Percentiles rank a stretch among this genome's conserved stretches.
These are phyloP conservation scores for Xylaria sp. DNA, from an alignment of 2,329 filamentous ascomycete genomes.

Conservation along the genomic window DNA sequence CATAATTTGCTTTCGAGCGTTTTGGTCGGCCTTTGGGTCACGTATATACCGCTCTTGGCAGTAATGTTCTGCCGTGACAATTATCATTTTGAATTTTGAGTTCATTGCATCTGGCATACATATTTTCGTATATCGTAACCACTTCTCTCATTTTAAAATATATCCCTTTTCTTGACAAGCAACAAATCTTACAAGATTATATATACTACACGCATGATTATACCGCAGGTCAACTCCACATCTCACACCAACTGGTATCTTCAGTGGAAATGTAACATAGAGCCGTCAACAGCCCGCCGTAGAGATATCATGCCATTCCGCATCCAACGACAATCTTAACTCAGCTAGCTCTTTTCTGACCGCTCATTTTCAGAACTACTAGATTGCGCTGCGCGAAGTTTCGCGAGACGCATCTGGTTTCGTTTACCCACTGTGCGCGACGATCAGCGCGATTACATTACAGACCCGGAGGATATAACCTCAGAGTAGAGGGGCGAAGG, in stretches of 20 bases:
- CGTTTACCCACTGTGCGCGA: slow-evolving; percentile 71
- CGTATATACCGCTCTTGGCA: slow-evolving; percentile 37
- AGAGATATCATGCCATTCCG: too few relatives aligned
- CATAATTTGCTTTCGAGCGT: slow-evolving; percentile 20
- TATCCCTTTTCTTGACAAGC: background rate
- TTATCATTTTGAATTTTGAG: background rate
- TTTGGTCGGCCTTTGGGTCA: slow-evolving; percentile 11
- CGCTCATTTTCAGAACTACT: slow-evolving; percentile 24
- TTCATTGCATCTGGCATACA: background rate
- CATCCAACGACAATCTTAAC: background rate
- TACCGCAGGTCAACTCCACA: background rate
- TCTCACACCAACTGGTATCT: background rate
- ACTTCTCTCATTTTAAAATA: background rate
- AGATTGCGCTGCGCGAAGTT: slow-evolving; percentile 41
- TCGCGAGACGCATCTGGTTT: slow-evolving; percentile 70
- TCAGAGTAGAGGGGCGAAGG: background rate
- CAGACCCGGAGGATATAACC: background rate
- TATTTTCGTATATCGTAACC: background rate
- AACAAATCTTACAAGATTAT: background rate
- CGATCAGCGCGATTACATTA: slow-evolving; percentile 2
- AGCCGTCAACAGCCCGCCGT: background rate
- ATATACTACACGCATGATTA: background rate
- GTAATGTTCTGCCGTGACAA: slow-evolving; percentile 24
- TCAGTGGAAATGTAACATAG: background rate
- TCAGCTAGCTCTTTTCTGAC: background rate